phyloP scores from a whole-genome alignment of 768 basidiomycete species.

The Leccinellum rugosiceps region DNA sequence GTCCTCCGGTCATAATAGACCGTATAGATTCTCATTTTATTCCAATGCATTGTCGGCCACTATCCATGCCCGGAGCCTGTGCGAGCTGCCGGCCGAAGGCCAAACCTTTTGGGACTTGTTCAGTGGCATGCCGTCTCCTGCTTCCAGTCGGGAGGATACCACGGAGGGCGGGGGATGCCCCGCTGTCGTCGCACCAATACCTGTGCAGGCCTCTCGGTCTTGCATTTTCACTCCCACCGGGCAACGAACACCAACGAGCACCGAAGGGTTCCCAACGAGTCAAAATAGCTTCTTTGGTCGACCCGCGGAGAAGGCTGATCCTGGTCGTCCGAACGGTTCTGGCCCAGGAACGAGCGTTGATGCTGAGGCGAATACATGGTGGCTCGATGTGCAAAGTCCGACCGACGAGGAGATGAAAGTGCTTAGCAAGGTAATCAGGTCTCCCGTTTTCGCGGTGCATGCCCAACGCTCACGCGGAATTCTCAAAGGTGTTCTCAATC shows the following conservation, averaged over 20 bases:
- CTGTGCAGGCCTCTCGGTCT: conserved; percentile 6
- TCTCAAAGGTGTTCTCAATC: conserved; percentile 82
- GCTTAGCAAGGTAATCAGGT: conserved; percentile 70
- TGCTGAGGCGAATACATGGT: conserved; percentile 86
- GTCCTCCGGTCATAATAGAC: conserved; percentile 71
- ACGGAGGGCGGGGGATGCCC: neutral
- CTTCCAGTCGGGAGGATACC: conserved; percentile 5
- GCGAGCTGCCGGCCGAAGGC: conserved; percentile 90
- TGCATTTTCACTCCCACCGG: conserved; percentile 4
- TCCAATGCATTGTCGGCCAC: conserved; percentile 89
- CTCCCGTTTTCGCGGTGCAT: neutral
- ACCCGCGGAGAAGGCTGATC: conserved; percentile 18
- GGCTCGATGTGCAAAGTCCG: conserved; percentile 90
- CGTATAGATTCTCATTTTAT: conserved; percentile 98
- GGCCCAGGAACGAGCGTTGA: conserved; percentile 31
- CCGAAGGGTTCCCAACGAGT: conserved; percentile 1
- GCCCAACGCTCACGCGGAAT: neutral
- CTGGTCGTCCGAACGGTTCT: conserved; percentile 21
- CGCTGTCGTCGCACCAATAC: conserved; percentile 5
- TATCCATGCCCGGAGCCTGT: conserved; percentile 89
- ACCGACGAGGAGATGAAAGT: conserved; percentile 99
- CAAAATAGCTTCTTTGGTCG: conserved; percentile 19
- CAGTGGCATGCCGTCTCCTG: conserved; percentile 40
- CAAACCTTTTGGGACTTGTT: conserved; percentile 94
- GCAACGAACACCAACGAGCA: conserved; percentile 5